Conservation (phyloP, 2,329 filamentous ascomycete genomes). For the Polytolypa hystricis region DNA sequence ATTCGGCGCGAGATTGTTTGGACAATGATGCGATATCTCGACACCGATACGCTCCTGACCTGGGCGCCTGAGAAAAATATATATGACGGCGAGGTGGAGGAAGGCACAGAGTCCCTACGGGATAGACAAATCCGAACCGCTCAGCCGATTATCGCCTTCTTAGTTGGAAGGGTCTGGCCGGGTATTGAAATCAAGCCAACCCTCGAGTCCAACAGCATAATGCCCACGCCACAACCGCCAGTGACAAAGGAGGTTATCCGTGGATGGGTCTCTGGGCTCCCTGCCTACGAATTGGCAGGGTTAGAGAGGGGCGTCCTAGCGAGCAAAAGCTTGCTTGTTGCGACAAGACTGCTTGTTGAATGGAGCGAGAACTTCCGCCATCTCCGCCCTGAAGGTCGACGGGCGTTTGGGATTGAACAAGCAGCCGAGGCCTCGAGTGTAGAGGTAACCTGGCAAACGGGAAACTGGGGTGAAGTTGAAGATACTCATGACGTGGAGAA, state of each 20-base stretch:
- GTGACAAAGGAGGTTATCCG: constrained; percentile 66
- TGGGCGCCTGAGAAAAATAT: constrained; percentile 56
- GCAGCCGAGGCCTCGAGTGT: constrained; percentile 66
- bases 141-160: constrained; percentile 57
- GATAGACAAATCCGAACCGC: constrained; percentile 61
- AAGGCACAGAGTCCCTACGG: constrained; percentile 50
- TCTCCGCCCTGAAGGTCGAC: constrained; percentile 31
- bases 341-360: constrained; percentile 65
- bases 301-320: constrained; percentile 75
- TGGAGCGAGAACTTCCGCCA: constrained; percentile 67
- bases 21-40: constrained; percentile 71
- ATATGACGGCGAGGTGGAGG: constrained; percentile 39
- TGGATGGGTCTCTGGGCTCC: constrained; percentile 63
- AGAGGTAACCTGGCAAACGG: constrained; percentile 83
- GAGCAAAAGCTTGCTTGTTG: constrained; percentile 75
- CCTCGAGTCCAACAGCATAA: constrained; percentile 65
- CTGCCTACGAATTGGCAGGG: constrained; percentile 72
- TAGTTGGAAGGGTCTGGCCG: constrained; percentile 69
- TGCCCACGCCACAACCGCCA: constrained; percentile 62
- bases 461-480: constrained; percentile 91
- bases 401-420: constrained; percentile 66
- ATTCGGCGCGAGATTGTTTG: constrained; percentile 54
- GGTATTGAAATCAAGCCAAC: constrained; percentile 68
- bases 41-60: constrained; percentile 86
- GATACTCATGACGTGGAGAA: constrained; percentile 95